Conservation (phyloP, 257 asterid genomes). For the Rubia yunnanensis region DNA sequence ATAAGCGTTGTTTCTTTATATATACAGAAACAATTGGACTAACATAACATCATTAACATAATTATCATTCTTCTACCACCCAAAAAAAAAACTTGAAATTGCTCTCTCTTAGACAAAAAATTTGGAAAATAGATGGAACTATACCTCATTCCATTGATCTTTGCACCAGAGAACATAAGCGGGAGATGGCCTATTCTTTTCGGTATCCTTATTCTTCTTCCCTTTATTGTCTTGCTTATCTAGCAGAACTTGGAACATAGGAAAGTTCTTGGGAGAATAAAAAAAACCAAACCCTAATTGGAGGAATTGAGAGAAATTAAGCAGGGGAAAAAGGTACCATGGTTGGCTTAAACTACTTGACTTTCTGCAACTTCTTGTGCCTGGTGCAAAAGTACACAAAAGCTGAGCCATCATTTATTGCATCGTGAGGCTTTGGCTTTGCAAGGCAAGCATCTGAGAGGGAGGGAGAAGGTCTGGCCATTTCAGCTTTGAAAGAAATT, state of each 20-base stretch:
- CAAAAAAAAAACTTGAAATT: too few species aligned
- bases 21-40: too few species aligned
- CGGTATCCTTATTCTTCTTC: slow-evolving; percentile 41
- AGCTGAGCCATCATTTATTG: too few species aligned
- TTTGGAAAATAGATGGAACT: neutral
- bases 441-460: too few species aligned
- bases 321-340: slow-evolving; percentile 31
- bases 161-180: slow-evolving; percentile 78
- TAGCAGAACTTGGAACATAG: slow-evolving; percentile 25
- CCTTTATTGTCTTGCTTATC: slow-evolving; percentile 61
- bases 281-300: neutral
- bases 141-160: slow-evolving; percentile 89
- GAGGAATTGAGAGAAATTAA: neutral
- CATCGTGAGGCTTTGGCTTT: too few species aligned
- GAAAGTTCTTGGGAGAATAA: slow-evolving; percentile 38
- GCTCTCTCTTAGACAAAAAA: too few species aligned
- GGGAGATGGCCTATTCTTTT: slow-evolving; percentile 65
- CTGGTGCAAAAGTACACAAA: too few species aligned
- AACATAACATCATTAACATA: too few species aligned
- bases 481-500: too few species aligned
- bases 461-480: too few species aligned
- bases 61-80: too few species aligned
- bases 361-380: slow-evolving; percentile 80
- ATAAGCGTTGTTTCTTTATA: too few species aligned
- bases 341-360: slow-evolving; percentile 76